Base-by-base conservation (phyloP, 2,329 filamentous ascomycete species). In the Fusarium chlamydosporum region DNA sequence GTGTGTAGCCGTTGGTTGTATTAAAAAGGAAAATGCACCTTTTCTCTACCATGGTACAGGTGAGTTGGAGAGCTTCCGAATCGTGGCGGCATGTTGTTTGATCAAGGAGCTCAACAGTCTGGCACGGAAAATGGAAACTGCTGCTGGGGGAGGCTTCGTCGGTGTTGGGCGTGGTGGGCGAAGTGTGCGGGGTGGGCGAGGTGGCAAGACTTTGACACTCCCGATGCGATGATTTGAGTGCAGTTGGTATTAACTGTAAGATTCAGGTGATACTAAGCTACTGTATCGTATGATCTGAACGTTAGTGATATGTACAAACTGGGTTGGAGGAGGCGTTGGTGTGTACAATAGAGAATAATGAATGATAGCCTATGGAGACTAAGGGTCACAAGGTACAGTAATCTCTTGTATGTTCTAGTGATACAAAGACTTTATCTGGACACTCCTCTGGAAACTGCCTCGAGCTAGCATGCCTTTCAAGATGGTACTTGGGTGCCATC, bases 81-180 rank as follows among this genome's bases (percentile, higher is more conserved):
- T 81, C 1, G 74, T 82, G 43, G 79, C 80, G 3, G 79, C 79
- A 13, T 72, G 77, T 31, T 80, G 77, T 55, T 68, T 82, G 29
- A 10, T 74, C 34, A 74, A 71, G 38, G 72, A 74, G 35, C 51
- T 74, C 10, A 73, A 73, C 40, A 61, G 41, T 34, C 47, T 70
- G 15, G 56, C 53, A 33, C 56, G 27, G 29, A 64, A 58, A 56
- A 61, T 61, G 57, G 40, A 63, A 9, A 48, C 55, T 11, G 43
- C 41, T 29, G 55, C 64, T 26, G 63, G 68, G 2, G 74, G 76
- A 8, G 76, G 75, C 0, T 75, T 61, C 43, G 51, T 71, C 6
- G 75, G 76, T 11, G 73, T 75, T 34, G 61, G 72, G 10, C 59
- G 66, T 31, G 64, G 64, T 8, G 15, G 41, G n/a, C 43, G 65